A percentile compares a stretch with the other conserved stretches of the same genome.
Evolutionary conservation across 2,329 filamentous ascomycete genomes (phyloP).

Genomic region (Metarhizium brunneum): DNA sequence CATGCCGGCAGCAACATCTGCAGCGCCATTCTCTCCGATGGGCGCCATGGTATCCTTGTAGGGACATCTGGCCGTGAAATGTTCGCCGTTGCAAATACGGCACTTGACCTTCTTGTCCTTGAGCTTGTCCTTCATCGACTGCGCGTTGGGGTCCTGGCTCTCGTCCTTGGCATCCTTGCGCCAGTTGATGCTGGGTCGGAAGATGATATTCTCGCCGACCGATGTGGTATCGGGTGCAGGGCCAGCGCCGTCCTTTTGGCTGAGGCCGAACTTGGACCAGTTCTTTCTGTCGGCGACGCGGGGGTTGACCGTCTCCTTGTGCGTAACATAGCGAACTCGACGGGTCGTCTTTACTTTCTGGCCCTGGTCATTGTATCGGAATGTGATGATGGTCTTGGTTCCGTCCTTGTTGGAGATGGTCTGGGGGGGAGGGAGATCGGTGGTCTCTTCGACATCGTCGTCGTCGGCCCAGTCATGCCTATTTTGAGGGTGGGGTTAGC

Average conservation of each 20-base stretch:
- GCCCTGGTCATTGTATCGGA: conserved; percentile 82
- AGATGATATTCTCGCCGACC: conserved; percentile 96
- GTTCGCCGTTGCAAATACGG: conserved; percentile 96
- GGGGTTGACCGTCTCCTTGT: conserved; percentile 92
- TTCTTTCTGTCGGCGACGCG: conserved; percentile 89
- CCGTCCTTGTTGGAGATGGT: conserved; percentile 97
- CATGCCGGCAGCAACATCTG: conserved; percentile 47
- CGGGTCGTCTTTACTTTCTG: conserved; percentile 97
- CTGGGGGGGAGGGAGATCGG: conserved; percentile 71
- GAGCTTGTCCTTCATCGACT: conserved; percentile 70
- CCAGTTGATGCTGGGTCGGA: conserved; percentile 90
- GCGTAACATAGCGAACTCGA: conserved; percentile 82
- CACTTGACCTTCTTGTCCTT: conserved; percentile 99
- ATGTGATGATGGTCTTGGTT: conserved; percentile 89
- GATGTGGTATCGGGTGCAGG: conserved; percentile 85
- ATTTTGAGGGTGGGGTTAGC: conserved; percentile 29
- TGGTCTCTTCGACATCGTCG: conserved; percentile 71
- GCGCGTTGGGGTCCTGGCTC: conserved; percentile 62
- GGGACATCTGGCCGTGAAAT: conserved; percentile 97
- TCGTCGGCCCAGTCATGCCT: conserved; percentile 90
- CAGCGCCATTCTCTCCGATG: conserved; percentile 50
- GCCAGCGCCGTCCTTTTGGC: conserved; percentile 74
- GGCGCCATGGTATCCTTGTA: conserved; percentile 99
- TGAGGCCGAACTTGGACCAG: conserved; percentile 88
- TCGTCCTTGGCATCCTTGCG: conserved; percentile 81